A percentile compares a stretch with the other conserved stretches of the same genome.
These are phyloP conservation scores for Kazachstania martiniae DNA, from an alignment of 805 yeast genomes.

Conservation along the genomic window DNA sequence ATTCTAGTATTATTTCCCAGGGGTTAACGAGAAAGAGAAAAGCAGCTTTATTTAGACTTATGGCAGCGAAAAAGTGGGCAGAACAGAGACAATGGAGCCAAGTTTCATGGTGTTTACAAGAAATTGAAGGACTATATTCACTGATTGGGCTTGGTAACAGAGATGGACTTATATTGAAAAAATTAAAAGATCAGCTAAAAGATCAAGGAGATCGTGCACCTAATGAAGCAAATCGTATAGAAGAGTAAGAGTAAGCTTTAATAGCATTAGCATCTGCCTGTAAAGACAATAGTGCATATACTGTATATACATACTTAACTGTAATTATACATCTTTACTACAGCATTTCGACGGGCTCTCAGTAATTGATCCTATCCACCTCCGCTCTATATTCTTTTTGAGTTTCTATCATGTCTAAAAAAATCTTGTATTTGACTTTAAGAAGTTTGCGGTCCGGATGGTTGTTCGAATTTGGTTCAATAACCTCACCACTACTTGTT, in stretches of 20 bases:
- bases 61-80: constrained; percentile 68
- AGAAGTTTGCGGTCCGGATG: constrained; percentile 63
- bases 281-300: too few relatives aligned
- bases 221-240: background rate
- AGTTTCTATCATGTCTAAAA: constrained; percentile 75
- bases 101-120: constrained; percentile 23
- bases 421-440: constrained; percentile 70
- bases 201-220: background rate
- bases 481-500: constrained; percentile 75
- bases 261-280: too few relatives aligned
- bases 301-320: too few relatives aligned
- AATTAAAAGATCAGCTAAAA: constrained; percentile 8
- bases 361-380: too few relatives aligned
- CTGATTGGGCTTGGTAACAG: constrained; percentile 12
- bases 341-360: too few relatives aligned
- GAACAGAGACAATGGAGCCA: constrained; percentile 26
- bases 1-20: constrained; percentile 28
- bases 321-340: too few relatives aligned
- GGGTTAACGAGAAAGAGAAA: constrained; percentile 60
- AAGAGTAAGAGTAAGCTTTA: background rate
- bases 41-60: constrained; percentile 62
- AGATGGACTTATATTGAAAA: constrained; percentile 14
- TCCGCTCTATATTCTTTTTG: constrained; percentile 75
- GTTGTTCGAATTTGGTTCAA: constrained; percentile 47
- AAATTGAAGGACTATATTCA: constrained; percentile 25